These are phyloP conservation scores for Monotropa hypopitys DNA, from an alignment of 179 eudicot species.

Conservation along the genomic window DNA sequence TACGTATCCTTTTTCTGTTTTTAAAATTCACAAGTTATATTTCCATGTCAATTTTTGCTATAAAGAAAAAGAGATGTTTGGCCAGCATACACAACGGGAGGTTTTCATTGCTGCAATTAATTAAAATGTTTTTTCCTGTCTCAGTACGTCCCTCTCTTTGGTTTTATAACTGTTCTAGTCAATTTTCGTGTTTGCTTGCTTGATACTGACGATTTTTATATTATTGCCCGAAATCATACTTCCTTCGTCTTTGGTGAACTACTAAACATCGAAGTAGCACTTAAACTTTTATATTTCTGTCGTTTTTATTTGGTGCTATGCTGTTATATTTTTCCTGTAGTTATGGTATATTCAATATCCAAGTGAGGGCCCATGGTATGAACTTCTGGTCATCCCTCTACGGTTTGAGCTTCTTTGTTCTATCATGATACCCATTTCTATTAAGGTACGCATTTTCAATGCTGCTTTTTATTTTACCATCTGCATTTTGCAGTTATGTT, in stretches of 20 bases:
- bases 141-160: background rate
- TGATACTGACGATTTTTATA: background rate
- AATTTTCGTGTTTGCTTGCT: background rate
- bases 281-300: background rate
- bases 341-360: constrained; percentile 93
- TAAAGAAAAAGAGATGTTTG: constrained; percentile 1
- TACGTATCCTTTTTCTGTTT: background rate
- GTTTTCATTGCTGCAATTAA: background rate
- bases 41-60: background rate
- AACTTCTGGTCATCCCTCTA: constrained; percentile 73
- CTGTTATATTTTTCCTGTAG: constrained; percentile 36
- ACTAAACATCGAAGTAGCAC: background rate
- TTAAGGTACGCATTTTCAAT: constrained; percentile 47
- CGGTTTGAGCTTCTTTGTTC: constrained; percentile 98
- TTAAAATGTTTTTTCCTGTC: background rate
- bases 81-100: background rate
- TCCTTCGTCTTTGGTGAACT: background rate
- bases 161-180: background rate
- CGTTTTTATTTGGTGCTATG: background rate
- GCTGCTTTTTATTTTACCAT: background rate
- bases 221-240: background rate
- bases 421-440: constrained; percentile 96
- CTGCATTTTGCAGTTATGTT: background rate
- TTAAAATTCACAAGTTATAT: background rate
- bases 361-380: constrained; percentile 87